These are phyloP conservation scores for Alloascoidea hylecoeti DNA, from an alignment of 805 yeast species.

Conservation along the genomic window DNA sequence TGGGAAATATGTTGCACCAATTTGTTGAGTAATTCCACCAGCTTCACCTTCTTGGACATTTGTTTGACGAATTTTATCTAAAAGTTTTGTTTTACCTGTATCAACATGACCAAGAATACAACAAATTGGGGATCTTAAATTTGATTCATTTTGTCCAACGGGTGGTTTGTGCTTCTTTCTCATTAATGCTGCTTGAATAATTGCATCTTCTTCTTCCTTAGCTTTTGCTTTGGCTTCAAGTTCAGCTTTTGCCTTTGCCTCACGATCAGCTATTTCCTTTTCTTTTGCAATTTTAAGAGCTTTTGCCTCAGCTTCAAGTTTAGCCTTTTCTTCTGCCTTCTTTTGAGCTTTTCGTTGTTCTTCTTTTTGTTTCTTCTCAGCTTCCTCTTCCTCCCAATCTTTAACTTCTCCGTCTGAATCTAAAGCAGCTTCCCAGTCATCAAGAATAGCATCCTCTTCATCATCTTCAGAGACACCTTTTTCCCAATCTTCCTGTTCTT, in stretches of 20 bases:
- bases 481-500: conserved; percentile 9
- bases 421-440: conserved; percentile 72
- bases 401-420: conserved; percentile 40
- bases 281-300: conserved; percentile 15
- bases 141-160: conserved; percentile 23
- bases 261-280: conserved; percentile 14
- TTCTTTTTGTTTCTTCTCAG: conserved; percentile 6
- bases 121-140: conserved; percentile 96
- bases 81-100: conserved; percentile 95
- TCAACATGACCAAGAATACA: conserved; percentile 99
- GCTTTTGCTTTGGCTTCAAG: conserved; percentile 16
- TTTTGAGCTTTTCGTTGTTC: conserved; percentile 13
- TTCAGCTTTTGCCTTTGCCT: conserved; percentile 11
- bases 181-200: conserved; percentile 17
- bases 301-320: conserved; percentile 17
- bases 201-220: conserved; percentile 16
- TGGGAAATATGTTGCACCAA: conserved; percentile 99
- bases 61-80: conserved; percentile 96
- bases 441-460: conserved; percentile 44
- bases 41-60: conserved; percentile 99
- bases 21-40: conserved; percentile 99
- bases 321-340: conserved; percentile 18
- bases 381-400: conserved; percentile 19
- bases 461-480: conserved; percentile 16
- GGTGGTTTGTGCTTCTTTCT: conserved; percentile 20